Evolutionary conservation across 495 filamentous ascomycete species (phyloP), one percentile per base, ranked within the genome.

Genomic region (Astrocystis sublimbata): DNA sequence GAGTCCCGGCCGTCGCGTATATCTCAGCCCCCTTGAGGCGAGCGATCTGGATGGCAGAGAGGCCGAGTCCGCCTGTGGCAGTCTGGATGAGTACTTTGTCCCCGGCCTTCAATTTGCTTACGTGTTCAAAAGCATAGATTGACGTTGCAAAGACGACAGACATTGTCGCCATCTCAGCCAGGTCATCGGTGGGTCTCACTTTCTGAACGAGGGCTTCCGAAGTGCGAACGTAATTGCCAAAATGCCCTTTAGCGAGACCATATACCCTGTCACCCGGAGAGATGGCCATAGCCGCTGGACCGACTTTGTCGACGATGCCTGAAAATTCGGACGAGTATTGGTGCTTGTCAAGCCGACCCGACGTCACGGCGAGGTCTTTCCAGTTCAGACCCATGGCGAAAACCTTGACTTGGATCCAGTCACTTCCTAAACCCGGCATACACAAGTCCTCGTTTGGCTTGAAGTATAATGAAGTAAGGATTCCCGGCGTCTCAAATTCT

Each of bases 1-100:
- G 10, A 0, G 73, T 72, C 2, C 79, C 79, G 2, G 83, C 85
- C 0, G 84, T 87, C 0, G 75, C 79, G 64, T 79, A 87, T 6
- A 88, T 75, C 51, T 83, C 78, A 4, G 82, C 81, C 0, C 82
- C 80, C 0, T 80, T 61, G 7, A 73, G 65, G 49, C 83, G 75
- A 0, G 80, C 76, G 2, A 88, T 57, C 58, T 77, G 73, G 43
- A 87, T 80, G 0, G 83, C 78, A 4, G 83, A 82, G 61, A 85
- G 80, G 6, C 85, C 85, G 0, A 86, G 74, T 24, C 76, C 81
- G 21, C 82, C 81, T 0, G 81, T 71, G 1, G 78, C 85, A 1
- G 75, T 72, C 58, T 87, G 82, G 42, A 88, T 84, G 12, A 88
- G 72, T 0, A 87, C 76, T 2, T 21, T 28, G 6, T 53, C 31